phyloP scores from a whole-genome alignment of 306 rosid genomes.

The Lathyrus aphaca region DNA sequence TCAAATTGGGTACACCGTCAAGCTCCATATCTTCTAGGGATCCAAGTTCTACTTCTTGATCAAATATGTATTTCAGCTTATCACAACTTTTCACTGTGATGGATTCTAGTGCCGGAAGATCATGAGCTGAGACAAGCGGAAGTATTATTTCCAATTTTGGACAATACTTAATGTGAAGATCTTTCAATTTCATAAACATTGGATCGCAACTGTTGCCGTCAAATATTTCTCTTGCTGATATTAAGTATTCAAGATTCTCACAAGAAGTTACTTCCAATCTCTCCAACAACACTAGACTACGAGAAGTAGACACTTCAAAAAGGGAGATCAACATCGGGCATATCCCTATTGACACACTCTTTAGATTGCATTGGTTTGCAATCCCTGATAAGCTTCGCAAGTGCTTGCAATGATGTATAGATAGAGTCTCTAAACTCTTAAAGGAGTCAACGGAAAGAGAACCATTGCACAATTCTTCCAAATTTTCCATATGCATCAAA shows the following conservation, averaged over 20 bases:
- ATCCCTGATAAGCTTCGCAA: neutral
- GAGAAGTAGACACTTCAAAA: neutral
- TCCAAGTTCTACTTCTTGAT: neutral
- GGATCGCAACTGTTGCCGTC: neutral
- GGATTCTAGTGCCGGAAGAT: neutral
- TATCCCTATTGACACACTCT: accelerated
- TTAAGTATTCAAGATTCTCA: neutral
- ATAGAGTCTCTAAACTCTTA: neutral
- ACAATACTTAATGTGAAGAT: accelerated
- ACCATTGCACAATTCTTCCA: slow-evolving; percentile 15
- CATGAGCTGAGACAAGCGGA: neutral
- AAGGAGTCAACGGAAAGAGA: neutral
- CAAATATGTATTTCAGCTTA: slow-evolving; percentile 19
- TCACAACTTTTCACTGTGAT: accelerated
- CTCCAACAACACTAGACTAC: neutral
- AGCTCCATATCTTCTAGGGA: accelerated
- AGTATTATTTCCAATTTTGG: neutral
- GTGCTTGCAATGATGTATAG: accelerated
- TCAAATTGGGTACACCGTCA: accelerated
- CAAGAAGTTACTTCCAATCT: accelerated
- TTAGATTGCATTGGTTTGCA: slow-evolving; percentile 10
- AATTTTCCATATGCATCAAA: accelerated
- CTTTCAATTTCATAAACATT: neutral
- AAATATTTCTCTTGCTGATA: neutral
- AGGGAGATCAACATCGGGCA: neutral